Conservation (phyloP, 192 early-diverging fungal species). For the Glomus cerebriforme region DNA sequence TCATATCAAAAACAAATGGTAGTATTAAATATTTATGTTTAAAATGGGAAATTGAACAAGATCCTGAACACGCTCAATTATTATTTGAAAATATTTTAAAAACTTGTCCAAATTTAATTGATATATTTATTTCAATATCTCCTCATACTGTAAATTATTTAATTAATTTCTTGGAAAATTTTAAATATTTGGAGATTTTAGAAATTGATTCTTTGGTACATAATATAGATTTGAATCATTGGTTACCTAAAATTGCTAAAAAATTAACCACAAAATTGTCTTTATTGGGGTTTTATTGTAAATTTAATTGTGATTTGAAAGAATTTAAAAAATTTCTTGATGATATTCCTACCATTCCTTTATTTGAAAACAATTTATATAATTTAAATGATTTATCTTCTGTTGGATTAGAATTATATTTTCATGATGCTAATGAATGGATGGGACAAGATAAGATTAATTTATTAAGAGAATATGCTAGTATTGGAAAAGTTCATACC, state of each 20-base stretch:
- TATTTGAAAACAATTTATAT: too few relatives aligned
- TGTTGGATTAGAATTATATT: not conserved
- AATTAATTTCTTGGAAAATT: not conserved
- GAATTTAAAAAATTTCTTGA: not conserved
- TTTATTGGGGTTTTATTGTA: not conserved
- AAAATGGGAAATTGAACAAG: not conserved
- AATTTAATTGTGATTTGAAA: not conserved
- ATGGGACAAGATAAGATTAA: not conserved
- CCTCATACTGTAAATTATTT: not conserved
- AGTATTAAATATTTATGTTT: not conserved
- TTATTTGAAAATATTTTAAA: not conserved
- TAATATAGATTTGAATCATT: not conserved
- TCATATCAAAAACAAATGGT: too few relatives aligned
- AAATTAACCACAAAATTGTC: not conserved
- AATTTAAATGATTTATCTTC: too few relatives aligned
- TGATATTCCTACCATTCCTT: not conserved
- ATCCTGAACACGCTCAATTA: not conserved
- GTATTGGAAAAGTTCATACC: not conserved
- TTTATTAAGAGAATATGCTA: not conserved
- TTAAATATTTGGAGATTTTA: not conserved
- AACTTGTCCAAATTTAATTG: not conserved
- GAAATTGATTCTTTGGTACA: not conserved
- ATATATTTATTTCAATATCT: not conserved
- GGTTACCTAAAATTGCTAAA: not conserved
- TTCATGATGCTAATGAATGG: not conserved